phyloP scores from a whole-genome alignment of 192 early-diverging fungal genomes.

The Coemansia furcata region DNA sequence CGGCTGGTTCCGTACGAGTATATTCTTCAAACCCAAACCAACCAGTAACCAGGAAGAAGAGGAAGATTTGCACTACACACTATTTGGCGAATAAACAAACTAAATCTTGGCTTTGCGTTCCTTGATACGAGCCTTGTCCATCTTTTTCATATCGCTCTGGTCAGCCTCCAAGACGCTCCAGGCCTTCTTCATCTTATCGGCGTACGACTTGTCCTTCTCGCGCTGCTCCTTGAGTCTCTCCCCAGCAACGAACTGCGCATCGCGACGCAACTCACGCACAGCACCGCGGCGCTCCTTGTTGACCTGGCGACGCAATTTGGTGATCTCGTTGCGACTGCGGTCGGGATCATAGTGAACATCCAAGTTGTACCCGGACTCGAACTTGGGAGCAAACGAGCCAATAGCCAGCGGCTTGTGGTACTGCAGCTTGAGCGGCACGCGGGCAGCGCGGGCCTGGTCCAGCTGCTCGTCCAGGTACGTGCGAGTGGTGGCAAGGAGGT shows the following conservation, averaged over 20 bases:
- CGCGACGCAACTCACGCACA: conserved; percentile 92
- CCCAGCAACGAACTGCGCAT: conserved; percentile 81
- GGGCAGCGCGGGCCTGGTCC: conserved; percentile 49
- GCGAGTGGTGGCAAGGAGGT: conserved; percentile 14
- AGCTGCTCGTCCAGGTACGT: conserved; percentile 55
- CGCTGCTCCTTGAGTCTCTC: conserved; percentile 65
- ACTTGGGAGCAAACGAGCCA: conserved; percentile 84
- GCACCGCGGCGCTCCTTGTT: conserved; percentile 95
- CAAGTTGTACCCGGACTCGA: conserved; percentile 84
- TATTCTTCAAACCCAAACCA: conserved; percentile 4
- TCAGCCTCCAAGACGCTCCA: conserved; percentile 83
- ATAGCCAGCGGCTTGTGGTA: conserved; percentile 84
- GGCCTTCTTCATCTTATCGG: conserved; percentile 86
- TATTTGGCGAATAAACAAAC: background rate
- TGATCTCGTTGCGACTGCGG: conserved; percentile 65
- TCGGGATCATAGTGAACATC: conserved; percentile 83
- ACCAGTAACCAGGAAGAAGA: background rate
- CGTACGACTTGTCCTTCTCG: conserved; percentile 81
- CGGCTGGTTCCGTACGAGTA: conserved; percentile 11
- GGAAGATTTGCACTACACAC: background rate
- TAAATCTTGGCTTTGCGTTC: conserved; percentile 49
- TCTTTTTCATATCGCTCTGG: conserved; percentile 73
- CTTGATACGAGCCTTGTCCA: conserved; percentile 58
- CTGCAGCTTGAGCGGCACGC: conserved; percentile 80
- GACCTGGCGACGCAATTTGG: conserved; percentile 78